Percentiles rank a stretch among this genome's conserved stretches.
Conservation (phyloP, 257 asterid species). For the Lantana camara region DNA sequence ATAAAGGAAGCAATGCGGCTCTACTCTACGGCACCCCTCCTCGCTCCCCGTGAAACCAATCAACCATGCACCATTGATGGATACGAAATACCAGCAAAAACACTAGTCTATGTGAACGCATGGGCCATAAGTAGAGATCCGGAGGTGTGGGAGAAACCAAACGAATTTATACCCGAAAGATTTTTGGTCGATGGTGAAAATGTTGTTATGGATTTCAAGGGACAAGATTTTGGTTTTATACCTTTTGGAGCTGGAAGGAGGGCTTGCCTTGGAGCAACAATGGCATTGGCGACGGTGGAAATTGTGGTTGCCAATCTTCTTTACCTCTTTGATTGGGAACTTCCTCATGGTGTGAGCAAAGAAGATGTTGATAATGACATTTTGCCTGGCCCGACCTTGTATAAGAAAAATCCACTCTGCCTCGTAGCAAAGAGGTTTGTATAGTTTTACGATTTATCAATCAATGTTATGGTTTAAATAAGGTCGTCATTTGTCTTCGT, state of each 20-base stretch:
- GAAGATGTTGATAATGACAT: slow-evolving; percentile 28
- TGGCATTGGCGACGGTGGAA: slow-evolving; percentile 27
- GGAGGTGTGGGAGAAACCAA: slow-evolving; percentile 30
- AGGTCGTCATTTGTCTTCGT: no score
- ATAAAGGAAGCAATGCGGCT: slow-evolving; percentile 39
- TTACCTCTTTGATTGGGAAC: slow-evolving; percentile 33
- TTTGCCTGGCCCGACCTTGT: slow-evolving; percentile 23
- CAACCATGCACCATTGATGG: slow-evolving; percentile 23
- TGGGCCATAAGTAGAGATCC: slow-evolving; percentile 44
- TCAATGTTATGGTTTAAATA: no score
- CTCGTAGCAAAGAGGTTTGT: slow-evolving; percentile 26
- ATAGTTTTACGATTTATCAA: not conserved
- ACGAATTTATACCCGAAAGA: slow-evolving; percentile 41
- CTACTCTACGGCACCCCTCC: slow-evolving; percentile 33
- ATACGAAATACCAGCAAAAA: slow-evolving; percentile 33
- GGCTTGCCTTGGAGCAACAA: slow-evolving; percentile 33
- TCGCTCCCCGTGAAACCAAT: slow-evolving; percentile 35
- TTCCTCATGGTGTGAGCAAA: slow-evolving; percentile 19
- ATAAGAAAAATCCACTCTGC: slow-evolving; percentile 25
- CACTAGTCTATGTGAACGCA: slow-evolving; percentile 35
- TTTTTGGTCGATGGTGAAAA: slow-evolving; percentile 1
- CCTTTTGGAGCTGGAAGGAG: slow-evolving; percentile 43
- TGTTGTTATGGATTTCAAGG: slow-evolving; percentile 23
- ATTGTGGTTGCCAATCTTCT: slow-evolving; percentile 32
- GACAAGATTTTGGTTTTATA: slow-evolving; percentile 10